These are phyloP conservation scores for Coniochaeta prunicola DNA, from an alignment of 2,329 filamentous ascomycete genomes.

Conservation along the genomic window DNA sequence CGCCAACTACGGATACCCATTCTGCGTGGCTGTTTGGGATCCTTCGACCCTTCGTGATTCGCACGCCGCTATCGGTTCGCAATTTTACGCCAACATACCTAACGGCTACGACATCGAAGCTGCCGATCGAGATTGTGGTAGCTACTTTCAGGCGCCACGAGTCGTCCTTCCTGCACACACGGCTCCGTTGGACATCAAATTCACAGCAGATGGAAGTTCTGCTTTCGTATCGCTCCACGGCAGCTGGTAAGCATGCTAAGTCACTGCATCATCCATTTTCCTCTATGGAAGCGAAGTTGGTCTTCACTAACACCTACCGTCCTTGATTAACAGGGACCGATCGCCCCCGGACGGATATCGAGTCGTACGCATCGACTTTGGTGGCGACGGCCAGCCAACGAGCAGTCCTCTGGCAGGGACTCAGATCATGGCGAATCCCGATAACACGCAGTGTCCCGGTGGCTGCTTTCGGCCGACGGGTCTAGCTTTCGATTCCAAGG, in stretches of 20 bases:
- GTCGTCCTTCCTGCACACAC: slow-evolving; percentile 41
- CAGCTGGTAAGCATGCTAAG: slow-evolving; percentile 34
- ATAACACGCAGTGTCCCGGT: background rate
- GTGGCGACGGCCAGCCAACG: background rate
- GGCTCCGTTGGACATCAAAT: slow-evolving; percentile 57
- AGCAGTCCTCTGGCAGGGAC: background rate
- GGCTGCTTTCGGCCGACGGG: slow-evolving; percentile 2
- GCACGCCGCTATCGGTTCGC: slow-evolving; percentile 10
- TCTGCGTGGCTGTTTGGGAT: slow-evolving; percentile 27
- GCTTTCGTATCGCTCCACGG: slow-evolving; percentile 57
- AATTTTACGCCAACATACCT: background rate
- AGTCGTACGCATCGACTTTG: slow-evolving; percentile 1
- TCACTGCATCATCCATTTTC: background rate
- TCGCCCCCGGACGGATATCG: slow-evolving; percentile 3
- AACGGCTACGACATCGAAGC: background rate
- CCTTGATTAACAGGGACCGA: background rate
- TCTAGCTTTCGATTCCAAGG: slow-evolving; percentile 28
- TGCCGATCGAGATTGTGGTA: background rate
- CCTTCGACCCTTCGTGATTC: slow-evolving; percentile 25
- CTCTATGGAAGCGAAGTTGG: background rate
- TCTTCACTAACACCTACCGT: background rate
- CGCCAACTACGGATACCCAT: slow-evolving; percentile 55
- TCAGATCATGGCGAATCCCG: background rate
- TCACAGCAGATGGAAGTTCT: slow-evolving; percentile 45
- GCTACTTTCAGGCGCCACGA: background rate